Percentiles rank a stretch among this genome's conserved stretches.
These are phyloP conservation scores for Aspergillus indologenus DNA, from an alignment of 495 filamentous ascomycete species.

Conservation along the genomic window DNA sequence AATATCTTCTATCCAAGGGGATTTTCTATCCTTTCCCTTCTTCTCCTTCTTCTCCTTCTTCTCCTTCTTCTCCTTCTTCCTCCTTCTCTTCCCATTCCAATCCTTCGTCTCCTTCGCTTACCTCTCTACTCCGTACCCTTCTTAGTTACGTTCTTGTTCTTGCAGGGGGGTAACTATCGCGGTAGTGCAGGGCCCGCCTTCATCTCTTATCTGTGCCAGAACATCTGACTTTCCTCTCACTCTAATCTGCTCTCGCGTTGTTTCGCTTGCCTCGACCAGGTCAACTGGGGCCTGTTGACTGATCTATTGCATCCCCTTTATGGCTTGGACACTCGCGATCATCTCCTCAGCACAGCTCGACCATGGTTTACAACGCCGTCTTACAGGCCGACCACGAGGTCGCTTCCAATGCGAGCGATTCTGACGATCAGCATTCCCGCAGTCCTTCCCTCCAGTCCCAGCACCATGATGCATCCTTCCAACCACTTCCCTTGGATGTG, in stretches of 20 bases:
- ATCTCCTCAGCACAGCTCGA: constrained; percentile 13
- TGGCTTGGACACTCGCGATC: constrained; percentile 14
- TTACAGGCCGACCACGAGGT: constrained; percentile 42
- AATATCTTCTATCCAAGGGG: background rate
- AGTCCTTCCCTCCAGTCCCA: constrained; percentile 27
- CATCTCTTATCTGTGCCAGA: background rate
- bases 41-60: background rate
- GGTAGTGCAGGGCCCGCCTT: background rate
- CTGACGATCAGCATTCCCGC: constrained; percentile 27
- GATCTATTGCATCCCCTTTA: constrained; percentile 6
- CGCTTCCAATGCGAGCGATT: constrained; percentile 36
- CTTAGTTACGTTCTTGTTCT: background rate
- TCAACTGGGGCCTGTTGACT: background rate
- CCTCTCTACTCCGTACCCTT: background rate
- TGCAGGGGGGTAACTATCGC: background rate
- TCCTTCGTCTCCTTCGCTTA: background rate
- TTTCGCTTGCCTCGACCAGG: background rate
- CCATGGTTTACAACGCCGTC: constrained; percentile 50
- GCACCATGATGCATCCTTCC: constrained; percentile 19
- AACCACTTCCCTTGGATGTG: constrained; percentile 27
- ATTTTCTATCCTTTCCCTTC: too few species aligned
- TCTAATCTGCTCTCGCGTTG: background rate
- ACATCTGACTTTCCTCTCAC: background rate
- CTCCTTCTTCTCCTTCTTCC: background rate
- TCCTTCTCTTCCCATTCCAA: background rate